Evolutionary conservation across 192 early-diverging fungal genomes (phyloP), one percentile per base, ranked within the genome.

Genomic region (Anaeromyces robustus): DNA sequence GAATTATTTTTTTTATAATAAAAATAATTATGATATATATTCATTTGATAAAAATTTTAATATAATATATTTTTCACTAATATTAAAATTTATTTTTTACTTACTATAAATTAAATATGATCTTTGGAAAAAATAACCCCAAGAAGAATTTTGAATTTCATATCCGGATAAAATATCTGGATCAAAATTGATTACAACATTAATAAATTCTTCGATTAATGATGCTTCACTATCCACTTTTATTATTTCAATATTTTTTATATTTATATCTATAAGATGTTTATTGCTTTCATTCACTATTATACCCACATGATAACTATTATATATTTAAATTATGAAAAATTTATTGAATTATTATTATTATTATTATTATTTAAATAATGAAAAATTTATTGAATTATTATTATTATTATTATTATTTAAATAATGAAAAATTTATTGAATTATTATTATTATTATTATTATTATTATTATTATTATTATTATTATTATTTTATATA

Each of bases 91-190:
- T 90, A 89, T 84, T 18, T 77, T 29, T 37, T 28, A 82, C 30
- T 84, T 81, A 78, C 28, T 78, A 26, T 88, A 91, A 6, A 79
- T 82, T 30, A 34, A 29, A 41, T 80, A 77, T 5, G 86, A 85
- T 12, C 93, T 89, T 77, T 94, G 91, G 28, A 95, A 83, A 16
- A 94, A 82, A 82, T 94, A 98, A 4, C 97, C 97, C 97, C 96
- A 98, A 0, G 95, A 97, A 14, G 90, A 80, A 29, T 85, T 88
- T 39, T 98, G 92, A 7, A 97, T 82, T 59, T 98, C 96, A 80
- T 94, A 98, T 2, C 97, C 97, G 16, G 92, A 86, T 29, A 97
- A 81, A 77, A 98, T 89, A 81, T 98, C 96, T 0, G 96, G 96
- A 83, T 98, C 96, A 43, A 86, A 85, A 11, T 79, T 78, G 0